Conservation (phyloP, 441 rosid species). For the Gossypium trilobum region DNA sequence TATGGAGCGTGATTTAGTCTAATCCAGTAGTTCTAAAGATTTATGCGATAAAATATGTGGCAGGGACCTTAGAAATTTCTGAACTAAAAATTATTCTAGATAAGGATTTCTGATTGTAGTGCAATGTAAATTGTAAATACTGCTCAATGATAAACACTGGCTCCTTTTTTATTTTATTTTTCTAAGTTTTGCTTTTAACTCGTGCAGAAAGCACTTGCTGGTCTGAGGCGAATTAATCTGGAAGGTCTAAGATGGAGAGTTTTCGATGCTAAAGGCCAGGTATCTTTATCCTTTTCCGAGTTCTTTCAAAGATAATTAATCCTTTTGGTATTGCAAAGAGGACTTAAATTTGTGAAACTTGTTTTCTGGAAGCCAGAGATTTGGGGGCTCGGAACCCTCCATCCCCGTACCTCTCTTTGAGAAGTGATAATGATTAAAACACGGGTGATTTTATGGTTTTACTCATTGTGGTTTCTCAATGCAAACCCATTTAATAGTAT, state of each 20-base stretch:
- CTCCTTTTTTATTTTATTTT: not conserved
- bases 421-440: not conserved
- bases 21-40: not conserved
- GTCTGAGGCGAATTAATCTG: slow-evolving; percentile 75
- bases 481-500: not conserved
- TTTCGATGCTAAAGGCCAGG: slow-evolving; percentile 98
- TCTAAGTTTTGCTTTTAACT: slow-evolving; percentile 11
- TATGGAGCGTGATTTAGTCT: not conserved
- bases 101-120: not conserved
- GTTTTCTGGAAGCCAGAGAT: not conserved
- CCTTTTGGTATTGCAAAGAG: not conserved
- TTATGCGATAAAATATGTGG: not conserved
- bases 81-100: not conserved
- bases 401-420: not conserved
- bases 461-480: not conserved
- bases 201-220: slow-evolving; percentile 89
- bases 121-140: not conserved
- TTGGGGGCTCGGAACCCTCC: not conserved
- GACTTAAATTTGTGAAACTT: not conserved
- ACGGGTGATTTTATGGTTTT: not conserved
- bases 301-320: not conserved
- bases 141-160: not conserved
- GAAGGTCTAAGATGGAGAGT: slow-evolving; percentile 95
- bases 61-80: not conserved
- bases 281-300: slow-evolving; percentile 17